Conservation (phyloP, 306 rosid species). For the Gillenia trifoliata region DNA sequence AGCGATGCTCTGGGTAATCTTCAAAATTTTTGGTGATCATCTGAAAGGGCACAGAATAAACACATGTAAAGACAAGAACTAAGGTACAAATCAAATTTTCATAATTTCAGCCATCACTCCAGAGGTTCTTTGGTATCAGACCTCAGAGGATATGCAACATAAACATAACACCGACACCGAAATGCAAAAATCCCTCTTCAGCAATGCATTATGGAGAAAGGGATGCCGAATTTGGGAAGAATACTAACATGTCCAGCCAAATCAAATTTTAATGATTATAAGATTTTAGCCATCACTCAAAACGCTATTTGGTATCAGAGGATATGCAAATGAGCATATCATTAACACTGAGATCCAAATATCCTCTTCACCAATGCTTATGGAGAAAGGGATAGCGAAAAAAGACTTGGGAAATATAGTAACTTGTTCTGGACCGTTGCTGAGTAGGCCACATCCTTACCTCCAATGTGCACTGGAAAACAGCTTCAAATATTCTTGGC, state of each 20-base stretch:
- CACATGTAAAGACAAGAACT: constrained; percentile 3
- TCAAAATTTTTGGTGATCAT: constrained; percentile 95
- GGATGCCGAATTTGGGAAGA: neutral
- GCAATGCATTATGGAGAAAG: neutral
- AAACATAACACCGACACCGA: neutral
- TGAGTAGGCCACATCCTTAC: constrained; percentile 31
- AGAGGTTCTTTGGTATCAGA: neutral
- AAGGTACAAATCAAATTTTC: neutral
- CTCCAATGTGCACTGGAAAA: constrained; percentile 97
- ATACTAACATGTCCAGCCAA: neutral
- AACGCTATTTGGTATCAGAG: too few relatives aligned
- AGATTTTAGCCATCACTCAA: too few relatives aligned
- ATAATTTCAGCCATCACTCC: neutral
- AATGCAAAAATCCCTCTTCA: neutral
- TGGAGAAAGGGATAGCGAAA: too few relatives aligned
- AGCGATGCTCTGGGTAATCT: constrained; percentile 98
- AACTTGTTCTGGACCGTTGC: neutral
- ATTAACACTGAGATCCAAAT: too few relatives aligned
- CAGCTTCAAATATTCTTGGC: constrained; percentile 97
- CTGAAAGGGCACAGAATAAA: constrained; percentile 27
- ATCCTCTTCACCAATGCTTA: too few relatives aligned
- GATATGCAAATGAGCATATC: too few relatives aligned
- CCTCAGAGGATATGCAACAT: neutral
- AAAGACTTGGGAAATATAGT: too few relatives aligned
- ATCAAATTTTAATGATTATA: too few relatives aligned